Percentiles rank a stretch among this genome's conserved stretches.
Conservation (phyloP, 1,284 basidiomycete species). For the Sphagnurus paluster region DNA sequence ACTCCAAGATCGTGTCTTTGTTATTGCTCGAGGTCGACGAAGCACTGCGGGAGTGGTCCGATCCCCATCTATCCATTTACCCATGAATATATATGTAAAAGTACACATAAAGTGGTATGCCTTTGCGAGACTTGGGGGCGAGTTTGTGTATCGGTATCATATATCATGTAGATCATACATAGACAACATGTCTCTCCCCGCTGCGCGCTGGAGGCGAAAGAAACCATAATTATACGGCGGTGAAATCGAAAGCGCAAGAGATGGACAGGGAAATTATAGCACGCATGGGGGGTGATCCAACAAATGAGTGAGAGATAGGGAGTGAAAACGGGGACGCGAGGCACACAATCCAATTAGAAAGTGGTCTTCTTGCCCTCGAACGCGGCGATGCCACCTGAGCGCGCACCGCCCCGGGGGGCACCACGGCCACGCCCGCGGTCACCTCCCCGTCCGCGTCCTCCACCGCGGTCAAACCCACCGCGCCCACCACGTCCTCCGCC, state of each 20-base stretch:
- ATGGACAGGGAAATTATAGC: constrained; percentile 10
- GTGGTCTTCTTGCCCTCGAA: constrained; percentile 84
- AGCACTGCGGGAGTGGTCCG: constrained; percentile 32
- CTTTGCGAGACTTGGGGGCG: too few relatives aligned
- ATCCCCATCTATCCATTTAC: neutral
- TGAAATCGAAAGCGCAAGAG: neutral
- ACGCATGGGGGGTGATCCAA: constrained; percentile 5
- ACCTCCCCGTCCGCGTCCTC: constrained; percentile 52
- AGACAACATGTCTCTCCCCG: too few relatives aligned
- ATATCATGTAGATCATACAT: too few relatives aligned
- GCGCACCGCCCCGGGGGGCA: constrained; percentile 27
- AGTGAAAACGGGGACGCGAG: neutral
- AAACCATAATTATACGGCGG: too few relatives aligned
- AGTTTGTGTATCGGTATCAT: too few relatives aligned
- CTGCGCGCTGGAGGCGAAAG: too few relatives aligned
- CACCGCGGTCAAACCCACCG: constrained; percentile 41
- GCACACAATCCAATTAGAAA: constrained; percentile 45
- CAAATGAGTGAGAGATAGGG: neutral
- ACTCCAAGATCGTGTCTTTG: constrained; percentile 30
- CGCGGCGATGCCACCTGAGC: constrained; percentile 70
- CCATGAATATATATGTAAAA: too few relatives aligned
- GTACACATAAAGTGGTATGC: too few relatives aligned
- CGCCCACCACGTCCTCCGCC: constrained; percentile 52
- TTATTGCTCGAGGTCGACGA: constrained; percentile 32
- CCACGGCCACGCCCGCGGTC: constrained; percentile 26